These are phyloP conservation scores for Didymosphaeria variabile DNA, from an alignment of 2,329 filamentous ascomycete species.

Conservation along the genomic window DNA sequence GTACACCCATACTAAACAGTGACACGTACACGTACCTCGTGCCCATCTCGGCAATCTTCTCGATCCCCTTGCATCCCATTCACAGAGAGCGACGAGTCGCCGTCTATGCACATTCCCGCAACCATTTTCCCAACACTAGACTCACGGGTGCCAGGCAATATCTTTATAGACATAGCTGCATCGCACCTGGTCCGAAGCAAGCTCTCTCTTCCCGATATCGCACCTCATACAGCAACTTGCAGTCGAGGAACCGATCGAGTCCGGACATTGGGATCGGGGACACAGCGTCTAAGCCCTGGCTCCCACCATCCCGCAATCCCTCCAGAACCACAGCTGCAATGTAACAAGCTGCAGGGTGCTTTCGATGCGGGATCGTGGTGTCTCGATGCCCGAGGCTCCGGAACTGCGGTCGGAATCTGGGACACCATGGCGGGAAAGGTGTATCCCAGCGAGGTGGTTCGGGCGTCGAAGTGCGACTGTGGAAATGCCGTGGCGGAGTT, in stretches of 20 bases:
- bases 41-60: neutral
- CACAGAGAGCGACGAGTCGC: neutral
- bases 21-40: neutral
- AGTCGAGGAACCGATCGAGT: neutral
- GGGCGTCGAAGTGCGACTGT: neutral
- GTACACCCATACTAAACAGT: neutral
- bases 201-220: neutral
- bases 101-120: neutral
- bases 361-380: slow-evolving; percentile 4
- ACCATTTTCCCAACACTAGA: neutral
- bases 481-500: neutral
- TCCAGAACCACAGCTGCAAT: slow-evolving; percentile 1
- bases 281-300: slow-evolving; percentile 1
- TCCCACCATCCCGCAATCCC: slow-evolving; percentile 12
- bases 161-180: slow-evolving; percentile 1
- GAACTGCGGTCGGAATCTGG: neutral
- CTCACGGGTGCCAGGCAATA: neutral
- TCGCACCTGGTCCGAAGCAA: neutral
- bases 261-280: neutral
- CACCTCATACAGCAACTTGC: neutral
- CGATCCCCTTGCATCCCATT: too few species aligned
- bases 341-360: slow-evolving; percentile 1
- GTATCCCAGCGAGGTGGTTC: neutral
- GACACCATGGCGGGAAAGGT: neutral
- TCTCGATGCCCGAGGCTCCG: neutral